Base-by-base conservation (phyloP, 2,329 filamentous ascomycete genomes). In the Colletotrichum sp. region DNA sequence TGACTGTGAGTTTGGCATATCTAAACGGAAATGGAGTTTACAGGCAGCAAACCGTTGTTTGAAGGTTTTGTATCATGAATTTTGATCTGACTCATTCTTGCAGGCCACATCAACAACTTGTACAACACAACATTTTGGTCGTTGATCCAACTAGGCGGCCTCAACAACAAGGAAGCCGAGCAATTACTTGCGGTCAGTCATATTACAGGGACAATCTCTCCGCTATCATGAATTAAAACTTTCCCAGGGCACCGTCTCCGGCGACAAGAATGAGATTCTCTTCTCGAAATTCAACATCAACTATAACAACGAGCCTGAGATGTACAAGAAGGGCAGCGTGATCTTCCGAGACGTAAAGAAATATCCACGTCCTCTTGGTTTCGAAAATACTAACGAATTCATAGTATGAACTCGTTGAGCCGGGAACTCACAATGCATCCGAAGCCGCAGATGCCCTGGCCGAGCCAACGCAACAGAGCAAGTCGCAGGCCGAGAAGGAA, bases 91-190 rank as follows among this genome's bases (percentile, higher is more conserved):
- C 77, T 80, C 74, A 82, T 43, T 5, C 13, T 29, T 0, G 12
- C 73, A 96, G 94, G 94, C 77, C 97, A 99, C 82, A 98, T 99
- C 79, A 99, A 99, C 83, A 99, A 99, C 80, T 90, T 99, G 6
- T 99, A 98, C 84, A 99, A 99, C 82, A 99, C 97, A 0, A 95
- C 95, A 0, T 98, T 98, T 82, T 99, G 97, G 97, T 88, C 93
- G 1, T 87, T 99, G 79, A 93, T 98, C 27, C 91, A 95, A 76
- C 86, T 91, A 62, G 96, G 94, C 3, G 94, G 93, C 0, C 89
- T 97, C 86, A 92, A 90, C 66, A 90, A 91, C 34, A 93, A 92
- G 65, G 93, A 95, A 72, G 97, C 97, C 0, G 96, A 98, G 81
- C 90, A 93, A 79, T 90, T 91, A 73, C 89, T 99, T 58, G 92